phyloP scores from a whole-genome alignment of 2,329 filamentous ascomycete species.

The Ilyonectria mors-panacis region DNA sequence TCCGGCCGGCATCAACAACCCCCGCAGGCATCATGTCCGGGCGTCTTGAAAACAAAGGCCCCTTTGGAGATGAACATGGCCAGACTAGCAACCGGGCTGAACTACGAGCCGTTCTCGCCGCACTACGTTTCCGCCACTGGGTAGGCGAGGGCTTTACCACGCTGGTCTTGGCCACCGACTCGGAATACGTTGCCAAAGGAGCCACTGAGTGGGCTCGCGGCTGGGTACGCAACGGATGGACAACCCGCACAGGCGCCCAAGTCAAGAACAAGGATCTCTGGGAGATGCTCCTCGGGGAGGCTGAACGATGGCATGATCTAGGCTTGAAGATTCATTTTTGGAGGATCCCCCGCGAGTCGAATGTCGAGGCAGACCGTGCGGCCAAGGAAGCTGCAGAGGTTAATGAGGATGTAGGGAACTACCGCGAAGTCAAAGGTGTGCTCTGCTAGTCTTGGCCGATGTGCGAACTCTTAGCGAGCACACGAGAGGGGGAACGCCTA shows the following conservation, averaged over 20 bases:
- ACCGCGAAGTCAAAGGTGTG: neutral
- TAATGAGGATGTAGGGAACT: neutral
- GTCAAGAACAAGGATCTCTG: constrained; percentile 69
- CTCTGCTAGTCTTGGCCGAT: neutral
- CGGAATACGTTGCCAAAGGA: constrained; percentile 28
- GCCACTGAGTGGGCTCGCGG: constrained; percentile 21
- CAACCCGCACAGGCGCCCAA: constrained; percentile 44
- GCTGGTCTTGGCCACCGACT: constrained; percentile 58
- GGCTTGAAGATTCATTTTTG: constrained; percentile 62
- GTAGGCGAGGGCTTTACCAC: constrained; percentile 47
- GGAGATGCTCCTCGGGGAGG: constrained; percentile 61
- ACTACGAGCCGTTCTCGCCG: constrained; percentile 30
- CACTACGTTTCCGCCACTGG: constrained; percentile 37
- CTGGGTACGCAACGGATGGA: constrained; percentile 60
- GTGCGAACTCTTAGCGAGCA: too few relatives aligned
- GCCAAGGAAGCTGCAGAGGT: constrained; percentile 55
- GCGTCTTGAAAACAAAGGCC: constrained; percentile 60
- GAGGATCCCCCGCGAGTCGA: constrained; percentile 62
- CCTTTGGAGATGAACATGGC: constrained; percentile 52
- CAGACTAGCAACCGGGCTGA: constrained; percentile 62
- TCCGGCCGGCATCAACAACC: constrained; percentile 23
- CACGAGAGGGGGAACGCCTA: too few relatives aligned
- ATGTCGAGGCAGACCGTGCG: constrained; percentile 57
- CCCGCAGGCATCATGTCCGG: constrained; percentile 31
- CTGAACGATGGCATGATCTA: constrained; percentile 48